Conservation (phyloP, 2,329 filamentous ascomycete genomes). For the Canariomyces notabilis region DNA sequence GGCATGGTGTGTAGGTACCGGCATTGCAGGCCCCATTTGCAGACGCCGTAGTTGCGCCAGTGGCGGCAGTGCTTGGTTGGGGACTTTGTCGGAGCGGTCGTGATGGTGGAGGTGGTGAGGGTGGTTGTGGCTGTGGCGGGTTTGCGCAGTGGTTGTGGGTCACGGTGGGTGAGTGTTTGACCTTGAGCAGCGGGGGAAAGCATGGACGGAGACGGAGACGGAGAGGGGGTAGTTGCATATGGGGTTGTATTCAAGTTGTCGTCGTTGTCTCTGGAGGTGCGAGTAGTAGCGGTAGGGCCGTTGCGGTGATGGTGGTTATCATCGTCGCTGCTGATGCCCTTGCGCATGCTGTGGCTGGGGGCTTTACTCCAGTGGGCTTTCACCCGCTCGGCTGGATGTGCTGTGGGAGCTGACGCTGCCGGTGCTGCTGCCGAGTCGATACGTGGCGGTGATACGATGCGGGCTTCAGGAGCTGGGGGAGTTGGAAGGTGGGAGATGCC, state of each 20-base stretch:
- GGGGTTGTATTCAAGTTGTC: background rate
- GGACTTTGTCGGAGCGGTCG: background rate
- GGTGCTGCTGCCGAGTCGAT: background rate
- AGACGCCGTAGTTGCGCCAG: constrained; percentile 46
- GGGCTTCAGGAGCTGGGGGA: background rate
- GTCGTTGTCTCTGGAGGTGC: background rate
- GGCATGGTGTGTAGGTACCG: constrained; percentile 46
- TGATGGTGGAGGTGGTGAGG: background rate
- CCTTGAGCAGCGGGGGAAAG: too few species aligned
- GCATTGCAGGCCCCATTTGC: constrained; percentile 41
- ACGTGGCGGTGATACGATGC: background rate
- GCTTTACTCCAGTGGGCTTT: constrained; percentile 5
- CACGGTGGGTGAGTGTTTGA: too few species aligned
- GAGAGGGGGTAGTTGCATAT: background rate
- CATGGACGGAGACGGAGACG: background rate
- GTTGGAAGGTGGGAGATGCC: too few species aligned
- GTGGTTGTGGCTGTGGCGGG: background rate
- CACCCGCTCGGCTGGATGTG: constrained; percentile 12
- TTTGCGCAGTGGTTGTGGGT: background rate
- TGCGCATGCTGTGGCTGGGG: background rate
- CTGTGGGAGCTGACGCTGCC: constrained; percentile 13
- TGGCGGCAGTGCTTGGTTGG: constrained; percentile 35
- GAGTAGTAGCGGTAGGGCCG: constrained; percentile 1
- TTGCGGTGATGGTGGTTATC: background rate
- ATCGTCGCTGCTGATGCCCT: background rate